phyloP scores from a whole-genome alignment of 192 early-diverging fungal species.

The Umbelopsis isabellina region DNA sequence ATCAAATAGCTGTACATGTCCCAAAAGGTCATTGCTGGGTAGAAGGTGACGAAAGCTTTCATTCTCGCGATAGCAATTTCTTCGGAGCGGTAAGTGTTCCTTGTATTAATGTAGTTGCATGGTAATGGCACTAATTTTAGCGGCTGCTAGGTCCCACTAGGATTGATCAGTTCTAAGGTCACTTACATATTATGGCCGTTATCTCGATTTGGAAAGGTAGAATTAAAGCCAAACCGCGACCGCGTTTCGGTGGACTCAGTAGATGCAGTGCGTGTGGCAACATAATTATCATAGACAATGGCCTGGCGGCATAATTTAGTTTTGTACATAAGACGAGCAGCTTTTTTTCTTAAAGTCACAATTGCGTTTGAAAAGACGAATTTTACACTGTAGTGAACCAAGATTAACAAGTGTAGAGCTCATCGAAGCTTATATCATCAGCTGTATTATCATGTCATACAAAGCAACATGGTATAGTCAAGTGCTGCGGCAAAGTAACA shows the following conservation, averaged over 20 bases:
- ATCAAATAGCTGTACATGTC: conserved; percentile 49
- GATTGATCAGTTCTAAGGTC: conserved; percentile 12
- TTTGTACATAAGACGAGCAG: conserved; percentile 10
- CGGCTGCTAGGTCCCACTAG: background rate
- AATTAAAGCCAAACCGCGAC: background rate
- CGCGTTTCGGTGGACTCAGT: conserved; percentile 6
- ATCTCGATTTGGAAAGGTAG: conserved; percentile 7
- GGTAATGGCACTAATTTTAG: background rate
- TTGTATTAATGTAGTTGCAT: background rate
- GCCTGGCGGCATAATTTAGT: background rate
- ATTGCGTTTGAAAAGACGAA: no score
- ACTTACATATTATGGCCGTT: conserved; percentile 16
- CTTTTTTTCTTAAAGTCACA: no score
- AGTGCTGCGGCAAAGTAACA: no score
- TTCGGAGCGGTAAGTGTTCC: conserved; percentile 68
- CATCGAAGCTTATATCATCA: no score
- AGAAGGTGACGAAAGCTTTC: conserved; percentile 85
- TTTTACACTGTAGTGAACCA: no score
- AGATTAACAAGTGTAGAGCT: no score
- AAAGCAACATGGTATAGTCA: no score
- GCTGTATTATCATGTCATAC: no score
- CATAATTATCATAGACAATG: background rate
- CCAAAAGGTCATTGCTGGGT: conserved; percentile 86
- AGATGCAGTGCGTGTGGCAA: background rate
- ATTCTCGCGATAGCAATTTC: conserved; percentile 78